phyloP scores from a whole-genome alignment of 331 rosid genomes.

The Quercus tomentella region DNA sequence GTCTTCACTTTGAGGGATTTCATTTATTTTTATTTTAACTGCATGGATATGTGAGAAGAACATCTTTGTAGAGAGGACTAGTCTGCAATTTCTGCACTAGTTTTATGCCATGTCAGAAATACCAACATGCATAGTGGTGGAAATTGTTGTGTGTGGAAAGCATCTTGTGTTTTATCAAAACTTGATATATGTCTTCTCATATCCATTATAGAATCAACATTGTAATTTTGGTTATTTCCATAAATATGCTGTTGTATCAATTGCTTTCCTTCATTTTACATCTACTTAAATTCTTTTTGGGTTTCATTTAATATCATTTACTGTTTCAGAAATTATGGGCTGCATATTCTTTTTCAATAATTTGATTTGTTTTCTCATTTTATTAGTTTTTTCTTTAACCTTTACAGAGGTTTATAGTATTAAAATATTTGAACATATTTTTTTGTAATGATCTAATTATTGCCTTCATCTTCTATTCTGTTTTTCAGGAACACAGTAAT shows the following conservation, averaged over 20 bases:
- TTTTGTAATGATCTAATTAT: conserved; percentile 5
- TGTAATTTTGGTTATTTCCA: neutral
- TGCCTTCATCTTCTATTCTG: conserved; percentile 15
- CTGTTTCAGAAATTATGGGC: neutral
- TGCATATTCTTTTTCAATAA: neutral
- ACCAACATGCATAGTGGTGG: neutral
- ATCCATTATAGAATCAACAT: neutral
- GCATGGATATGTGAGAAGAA: neutral
- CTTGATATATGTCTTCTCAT: neutral
- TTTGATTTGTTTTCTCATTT: neutral
- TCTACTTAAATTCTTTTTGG: neutral
- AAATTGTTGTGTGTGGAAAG: neutral
- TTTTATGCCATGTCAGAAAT: neutral
- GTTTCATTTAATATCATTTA: neutral
- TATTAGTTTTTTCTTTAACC: neutral
- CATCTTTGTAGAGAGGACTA: neutral
- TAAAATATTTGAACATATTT: neutral
- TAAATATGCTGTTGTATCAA: neutral
- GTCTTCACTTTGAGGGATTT: neutral
- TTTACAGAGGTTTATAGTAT: neutral
- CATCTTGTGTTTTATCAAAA: neutral
- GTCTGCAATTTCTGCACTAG: too few relatives aligned
- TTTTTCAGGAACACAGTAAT: conserved; percentile 20
- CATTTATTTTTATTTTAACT: neutral
- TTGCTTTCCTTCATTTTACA: neutral